Evolutionary conservation across 75 land plant genomes (phyloP).

Genomic region (Azolla pinnata): DNA sequence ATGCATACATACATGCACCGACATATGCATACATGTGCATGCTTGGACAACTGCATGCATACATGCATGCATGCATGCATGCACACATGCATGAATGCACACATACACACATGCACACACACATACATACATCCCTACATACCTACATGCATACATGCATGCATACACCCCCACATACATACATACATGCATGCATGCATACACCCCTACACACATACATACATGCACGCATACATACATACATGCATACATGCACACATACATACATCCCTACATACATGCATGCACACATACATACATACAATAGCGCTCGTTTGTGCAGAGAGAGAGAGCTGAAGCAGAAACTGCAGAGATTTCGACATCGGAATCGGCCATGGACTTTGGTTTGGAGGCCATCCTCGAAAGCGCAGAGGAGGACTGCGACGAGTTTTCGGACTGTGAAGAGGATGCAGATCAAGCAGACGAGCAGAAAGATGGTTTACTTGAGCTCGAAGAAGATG

Average conservation of each 20-base stretch:
- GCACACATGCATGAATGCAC: background rate
- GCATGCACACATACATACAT: background rate
- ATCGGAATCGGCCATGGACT: too few relatives aligned
- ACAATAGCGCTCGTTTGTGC: background rate
- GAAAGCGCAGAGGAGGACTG: too few relatives aligned
- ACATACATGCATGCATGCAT: background rate
- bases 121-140: background rate
- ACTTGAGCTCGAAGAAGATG: too few relatives aligned
- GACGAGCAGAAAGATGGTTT: too few relatives aligned
- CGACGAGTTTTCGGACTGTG: too few relatives aligned
- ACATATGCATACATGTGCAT: background rate
- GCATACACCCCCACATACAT: background rate
- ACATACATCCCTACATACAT: slow-evolving; percentile 2
- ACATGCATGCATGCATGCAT: slow-evolving; percentile 1
- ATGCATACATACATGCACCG: background rate
- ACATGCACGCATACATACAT: background rate
- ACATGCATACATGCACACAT: background rate
- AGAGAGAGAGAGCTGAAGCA: background rate
- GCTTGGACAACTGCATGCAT: background rate
- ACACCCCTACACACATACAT: background rate
- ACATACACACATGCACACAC: background rate
- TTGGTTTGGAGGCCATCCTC: too few relatives aligned
- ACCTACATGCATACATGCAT: background rate
- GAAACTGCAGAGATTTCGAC: background rate
- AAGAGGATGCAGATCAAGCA: too few relatives aligned